Base-by-base conservation (phyloP, 495 filamentous ascomycete species). In the Penicillium longicatenatum region DNA sequence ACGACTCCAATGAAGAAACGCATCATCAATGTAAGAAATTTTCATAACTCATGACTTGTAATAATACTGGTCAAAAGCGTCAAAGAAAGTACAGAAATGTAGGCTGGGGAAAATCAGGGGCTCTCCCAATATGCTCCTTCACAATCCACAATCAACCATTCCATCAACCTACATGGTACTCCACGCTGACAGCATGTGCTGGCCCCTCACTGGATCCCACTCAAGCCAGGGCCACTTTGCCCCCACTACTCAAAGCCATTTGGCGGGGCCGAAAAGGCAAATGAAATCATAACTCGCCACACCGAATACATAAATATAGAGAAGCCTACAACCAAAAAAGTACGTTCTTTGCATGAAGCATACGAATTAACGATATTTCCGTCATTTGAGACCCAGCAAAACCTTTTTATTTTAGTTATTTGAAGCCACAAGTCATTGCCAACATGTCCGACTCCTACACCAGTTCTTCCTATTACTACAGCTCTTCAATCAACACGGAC, bases 401-500 rank as follows among this genome's bases (percentile, higher is more conserved):
- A 6, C 26, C 16, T n/a, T 39, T 12, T 14, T n/a, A 39, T 17
- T n/a, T 12, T 14, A 39, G 17, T 4, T n/a, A 16, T 39, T 39
- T 39, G 37, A 35, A 39, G 37, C 37, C 21, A 20, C 19, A 45
- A 45, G 42, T 48, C 6, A 22, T 7, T n/a, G 4, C 41, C 49
- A 67, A 31, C 30, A 70, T 67, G 63, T 60, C 61, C 54, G 58
- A 66, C 29, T 66, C 50, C 17, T 66, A 63, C 56, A 63, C 62
- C 59, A 66, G 60, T 17, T 66, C 66, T 43, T 66, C 70, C 26
- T 73, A 69, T 59, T 74, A 68, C 54, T 74, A 66, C 58, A 73
- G 60, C 60, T 72, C 74, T 21, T 60, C 66, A 14, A 66, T 57
- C 43, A 70, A 63, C 57, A 59, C 59, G 52, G 56, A 26, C 52